phyloP scores from a whole-genome alignment of 495 filamentous ascomycete genomes.

The Glutinoglossum americanum region DNA sequence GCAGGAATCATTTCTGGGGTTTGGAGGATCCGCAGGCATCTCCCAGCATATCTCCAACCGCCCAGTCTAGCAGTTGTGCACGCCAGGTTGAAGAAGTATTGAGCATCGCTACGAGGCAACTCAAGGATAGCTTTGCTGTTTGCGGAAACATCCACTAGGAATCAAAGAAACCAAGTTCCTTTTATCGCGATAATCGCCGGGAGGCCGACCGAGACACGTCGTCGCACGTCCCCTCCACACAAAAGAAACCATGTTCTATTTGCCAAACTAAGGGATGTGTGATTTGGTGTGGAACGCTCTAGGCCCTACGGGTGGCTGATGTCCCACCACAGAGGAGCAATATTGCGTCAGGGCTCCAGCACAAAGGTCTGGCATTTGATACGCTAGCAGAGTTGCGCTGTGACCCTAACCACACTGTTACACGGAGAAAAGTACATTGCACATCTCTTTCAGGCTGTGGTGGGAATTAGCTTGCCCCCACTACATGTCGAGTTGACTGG shows the following conservation, averaged over 20 bases:
- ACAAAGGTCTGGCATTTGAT: neutral
- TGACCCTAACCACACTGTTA: neutral
- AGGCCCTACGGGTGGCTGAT: neutral
- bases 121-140: neutral
- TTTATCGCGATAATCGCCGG: constrained; percentile 2
- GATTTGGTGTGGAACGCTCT: neutral
- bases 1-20: neutral
- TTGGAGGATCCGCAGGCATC: neutral
- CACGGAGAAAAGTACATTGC: neutral
- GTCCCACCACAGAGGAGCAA: neutral
- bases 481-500: neutral
- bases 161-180: neutral
- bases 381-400: neutral
- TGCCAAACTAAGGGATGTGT: neutral
- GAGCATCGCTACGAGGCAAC: neutral
- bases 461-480: no score
- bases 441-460: neutral
- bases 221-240: neutral
- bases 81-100: neutral
- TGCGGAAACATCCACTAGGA: neutral
- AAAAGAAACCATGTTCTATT: neutral
- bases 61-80: neutral
- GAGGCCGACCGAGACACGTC: neutral
- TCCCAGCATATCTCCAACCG: no score
- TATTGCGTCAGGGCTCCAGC: neutral